phyloP scores from a whole-genome alignment of 1,284 basidiomycete genomes.

The Prillingera fragicola region DNA sequence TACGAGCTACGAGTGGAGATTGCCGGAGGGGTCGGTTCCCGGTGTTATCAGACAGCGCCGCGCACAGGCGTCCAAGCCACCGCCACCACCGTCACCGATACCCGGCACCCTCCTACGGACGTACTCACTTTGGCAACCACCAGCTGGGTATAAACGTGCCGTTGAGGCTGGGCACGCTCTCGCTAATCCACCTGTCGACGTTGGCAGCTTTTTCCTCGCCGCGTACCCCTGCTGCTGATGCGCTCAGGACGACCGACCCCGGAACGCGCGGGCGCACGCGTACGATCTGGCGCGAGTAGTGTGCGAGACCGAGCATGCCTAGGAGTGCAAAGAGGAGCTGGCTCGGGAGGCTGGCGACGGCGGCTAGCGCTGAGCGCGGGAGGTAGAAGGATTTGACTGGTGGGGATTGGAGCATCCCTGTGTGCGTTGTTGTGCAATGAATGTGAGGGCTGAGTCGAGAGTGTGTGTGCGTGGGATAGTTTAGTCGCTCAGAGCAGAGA shows the following conservation, averaged over 20 bases:
- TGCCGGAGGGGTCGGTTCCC: no score
- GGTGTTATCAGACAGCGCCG: no score
- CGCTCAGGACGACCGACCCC: slow-evolving; percentile 9
- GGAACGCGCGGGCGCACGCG: slow-evolving; percentile 26
- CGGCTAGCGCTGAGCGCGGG: not conserved
- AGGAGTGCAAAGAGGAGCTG: slow-evolving; percentile 29
- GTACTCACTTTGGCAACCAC: slow-evolving; percentile 47
- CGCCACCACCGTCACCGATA: no score
- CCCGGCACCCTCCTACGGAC: no score
- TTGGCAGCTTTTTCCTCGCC: slow-evolving; percentile 3
- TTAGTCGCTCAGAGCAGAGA: no score
- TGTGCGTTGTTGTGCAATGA: not conserved
- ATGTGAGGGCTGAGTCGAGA: not conserved
- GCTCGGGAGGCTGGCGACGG: slow-evolving; percentile 17
- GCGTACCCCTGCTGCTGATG: not conserved
- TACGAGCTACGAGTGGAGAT: not conserved
- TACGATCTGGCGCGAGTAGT: slow-evolving; percentile 41
- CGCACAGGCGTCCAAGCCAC: no score
- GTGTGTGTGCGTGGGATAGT: no score
- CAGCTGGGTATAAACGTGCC: slow-evolving; percentile 45
- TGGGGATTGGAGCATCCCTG: not conserved
- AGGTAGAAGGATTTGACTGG: slow-evolving; percentile 2
- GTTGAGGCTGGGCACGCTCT: slow-evolving; percentile 40
- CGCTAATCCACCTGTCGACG: slow-evolving; percentile 34
- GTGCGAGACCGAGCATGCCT: slow-evolving; percentile 35